phyloP scores from a whole-genome alignment of 768 basidiomycete species.

The Cyclocybe cylindracea region DNA sequence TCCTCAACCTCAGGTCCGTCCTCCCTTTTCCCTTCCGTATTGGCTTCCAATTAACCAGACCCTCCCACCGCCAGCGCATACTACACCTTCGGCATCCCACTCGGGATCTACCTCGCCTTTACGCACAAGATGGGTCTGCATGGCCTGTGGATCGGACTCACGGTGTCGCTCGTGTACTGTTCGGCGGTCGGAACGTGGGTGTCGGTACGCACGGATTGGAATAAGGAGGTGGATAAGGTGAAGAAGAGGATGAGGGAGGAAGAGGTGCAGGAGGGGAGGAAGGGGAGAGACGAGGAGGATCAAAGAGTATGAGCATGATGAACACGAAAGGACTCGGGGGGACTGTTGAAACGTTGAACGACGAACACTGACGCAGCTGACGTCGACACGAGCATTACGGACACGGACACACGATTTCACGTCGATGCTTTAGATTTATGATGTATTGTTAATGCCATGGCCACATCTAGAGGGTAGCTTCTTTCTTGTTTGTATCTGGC shows the following conservation, averaged over 20 bases:
- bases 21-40: not conserved
- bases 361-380: no score
- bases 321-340: no score
- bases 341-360: no score
- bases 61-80: constrained; percentile 52
- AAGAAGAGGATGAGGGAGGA: constrained; percentile 51
- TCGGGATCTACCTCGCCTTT: constrained; percentile 81
- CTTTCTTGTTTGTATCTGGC: no score
- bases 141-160: constrained; percentile 88
- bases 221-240: constrained; percentile 65
- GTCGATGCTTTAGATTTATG: no score
- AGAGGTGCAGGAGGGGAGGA: constrained; percentile 21
- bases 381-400: no score
- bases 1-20: constrained; percentile 72
- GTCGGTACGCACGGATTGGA: constrained; percentile 66
- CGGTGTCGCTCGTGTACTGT: constrained; percentile 61
- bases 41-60: not conserved
- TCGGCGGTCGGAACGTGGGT: constrained; percentile 54
- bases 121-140: constrained; percentile 51
- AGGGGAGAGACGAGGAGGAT: constrained; percentile 5
- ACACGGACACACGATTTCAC: no score
- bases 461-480: no score
- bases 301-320: not conserved
- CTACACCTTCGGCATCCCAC: constrained; percentile 81
- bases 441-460: no score